Evolutionary conservation across 345 rosid species (phyloP).

Genomic region (Eucalyptus shirleyi): DNA sequence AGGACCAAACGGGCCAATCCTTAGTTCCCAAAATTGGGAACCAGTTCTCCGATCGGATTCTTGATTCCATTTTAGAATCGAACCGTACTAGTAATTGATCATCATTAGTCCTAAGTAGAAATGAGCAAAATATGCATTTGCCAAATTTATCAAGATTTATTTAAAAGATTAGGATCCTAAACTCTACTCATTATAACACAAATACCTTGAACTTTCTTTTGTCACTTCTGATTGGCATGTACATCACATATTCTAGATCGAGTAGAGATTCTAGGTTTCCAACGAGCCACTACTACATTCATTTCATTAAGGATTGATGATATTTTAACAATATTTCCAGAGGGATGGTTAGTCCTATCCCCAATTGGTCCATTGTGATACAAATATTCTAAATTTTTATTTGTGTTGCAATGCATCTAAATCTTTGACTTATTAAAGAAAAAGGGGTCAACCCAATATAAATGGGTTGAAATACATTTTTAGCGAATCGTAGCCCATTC

Average conservation of each 20-base stretch:
- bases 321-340: not conserved
- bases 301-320: not conserved
- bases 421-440: not conserved
- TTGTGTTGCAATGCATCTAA: not conserved
- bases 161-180: not conserved
- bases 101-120: not conserved
- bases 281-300: not conserved
- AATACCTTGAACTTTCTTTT: no score
- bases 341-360: no score
- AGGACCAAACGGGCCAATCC: fast-evolving
- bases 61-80: fast-evolving
- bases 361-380: not conserved
- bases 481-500: fast-evolving
- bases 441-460: not conserved
- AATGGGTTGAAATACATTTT: not conserved
- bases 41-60: fast-evolving
- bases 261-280: not conserved
- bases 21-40: fast-evolving
- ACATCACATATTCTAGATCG: not conserved
- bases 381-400: no score
- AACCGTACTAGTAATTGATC: fast-evolving
- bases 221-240: no score
- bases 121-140: not conserved
- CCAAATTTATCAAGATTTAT: not conserved
- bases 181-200: not conserved